Base-by-base conservation (phyloP, 2,329 filamentous ascomycete genomes). In the Tetracladium maxilliforme region DNA sequence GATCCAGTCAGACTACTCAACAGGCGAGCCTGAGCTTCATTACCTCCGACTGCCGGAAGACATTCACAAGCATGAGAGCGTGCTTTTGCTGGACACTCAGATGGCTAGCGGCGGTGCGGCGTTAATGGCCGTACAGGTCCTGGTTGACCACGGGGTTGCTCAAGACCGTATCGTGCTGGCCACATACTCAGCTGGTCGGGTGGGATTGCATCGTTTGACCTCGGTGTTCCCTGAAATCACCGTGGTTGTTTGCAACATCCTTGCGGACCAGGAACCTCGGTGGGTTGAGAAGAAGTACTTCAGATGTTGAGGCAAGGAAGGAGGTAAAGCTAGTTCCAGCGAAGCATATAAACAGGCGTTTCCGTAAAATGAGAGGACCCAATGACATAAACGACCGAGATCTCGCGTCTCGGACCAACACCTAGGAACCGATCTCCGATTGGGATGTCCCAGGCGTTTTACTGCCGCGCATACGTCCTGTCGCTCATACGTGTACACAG, bases 61-160 rank as follows among this genome's bases (percentile, higher is more conserved):
- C 32, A 79, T 95, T 28, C 55, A 66, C 31, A 50, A 65, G 21
- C 79, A 93, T 43, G 74, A 81, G 35, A 77, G 77, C 24, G 83
- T 98, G 11, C 58, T 98, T 31, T 59, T 98, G 6, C 58, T 95
- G 12, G 90, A 95, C 48, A 76, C 86, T 10, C 90, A 98, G 46
- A 94, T 95, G 79, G 83, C 82, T 14, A 86, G 77, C 32, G 90
- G 90, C 21, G 87, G 86, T 18, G 68, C 71, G 10, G 70, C 70
- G 2, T 56, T 98, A 30, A 98, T 98, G 90, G 84, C 90, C 1
- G 86, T 95, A 21, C 79, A 90, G 43, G 82, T 95, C n/a, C 58
- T 98, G 26, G 72, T 93, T 10, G 90, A 98, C 47, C 86, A 95
- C 43, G 90, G 90, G 8, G 86, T 95, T 6, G 56, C 70, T 6